These are phyloP conservation scores for Chionographis japonica DNA, from an alignment of 106 monocot genomes.

Conservation along the genomic window DNA sequence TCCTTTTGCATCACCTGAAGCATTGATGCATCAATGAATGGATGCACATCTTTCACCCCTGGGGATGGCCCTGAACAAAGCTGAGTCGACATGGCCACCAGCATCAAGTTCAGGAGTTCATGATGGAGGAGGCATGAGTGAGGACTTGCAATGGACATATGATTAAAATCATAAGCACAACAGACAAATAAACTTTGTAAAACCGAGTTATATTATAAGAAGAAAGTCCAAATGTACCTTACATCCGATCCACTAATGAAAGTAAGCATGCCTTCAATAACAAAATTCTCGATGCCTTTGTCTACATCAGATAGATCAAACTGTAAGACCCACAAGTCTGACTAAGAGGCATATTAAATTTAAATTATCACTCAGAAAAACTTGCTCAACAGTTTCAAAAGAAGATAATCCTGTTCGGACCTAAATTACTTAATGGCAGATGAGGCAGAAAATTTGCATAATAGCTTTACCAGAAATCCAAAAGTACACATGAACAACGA, in stretches of 20 bases:
- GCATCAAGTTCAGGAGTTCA: slow-evolving; percentile 86
- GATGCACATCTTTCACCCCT: slow-evolving; percentile 73
- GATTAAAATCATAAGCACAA: slow-evolving; percentile 21
- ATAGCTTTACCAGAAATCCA: too few relatives aligned
- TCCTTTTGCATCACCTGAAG: slow-evolving; percentile 46
- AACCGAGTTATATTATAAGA: neutral
- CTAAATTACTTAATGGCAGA: too few relatives aligned
- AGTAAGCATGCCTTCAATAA: slow-evolving; percentile 68
- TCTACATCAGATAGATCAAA: slow-evolving; percentile 37
- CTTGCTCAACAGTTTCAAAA: too few relatives aligned
- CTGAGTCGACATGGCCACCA: slow-evolving; percentile 93
- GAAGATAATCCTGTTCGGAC: too few relatives aligned
- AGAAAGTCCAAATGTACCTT: slow-evolving; percentile 54
- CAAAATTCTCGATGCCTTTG: slow-evolving; percentile 53
- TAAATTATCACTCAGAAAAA: neutral
- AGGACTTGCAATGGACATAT: slow-evolving; percentile 48
- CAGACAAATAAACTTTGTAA: neutral
- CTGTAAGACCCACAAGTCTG: neutral
- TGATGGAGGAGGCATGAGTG: slow-evolving; percentile 77
- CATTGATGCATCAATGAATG: slow-evolving; percentile 94
- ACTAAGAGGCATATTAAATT: neutral
- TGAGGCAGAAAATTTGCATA: too few relatives aligned
- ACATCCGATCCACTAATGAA: slow-evolving; percentile 73
- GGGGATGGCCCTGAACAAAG: slow-evolving; percentile 81
- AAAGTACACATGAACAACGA: too few relatives aligned